Evolutionary conservation across 352 stramenopile genomes (phyloP), one percentile per base, ranked within the genome.

Genomic region (Thalassiosira hispida): DNA sequence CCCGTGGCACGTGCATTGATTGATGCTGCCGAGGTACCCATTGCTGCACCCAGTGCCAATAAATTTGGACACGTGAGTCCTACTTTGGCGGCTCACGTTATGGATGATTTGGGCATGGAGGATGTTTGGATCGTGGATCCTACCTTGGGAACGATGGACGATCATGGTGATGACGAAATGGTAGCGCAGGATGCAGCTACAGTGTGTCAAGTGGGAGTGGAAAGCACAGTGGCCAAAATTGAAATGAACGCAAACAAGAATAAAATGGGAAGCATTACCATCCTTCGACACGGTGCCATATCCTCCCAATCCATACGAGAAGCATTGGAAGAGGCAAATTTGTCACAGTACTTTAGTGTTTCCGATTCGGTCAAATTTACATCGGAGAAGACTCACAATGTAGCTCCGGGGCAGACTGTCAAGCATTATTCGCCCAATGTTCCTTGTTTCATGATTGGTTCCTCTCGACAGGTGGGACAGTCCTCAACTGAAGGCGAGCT

Each of bases 11-110:
- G 95, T 66, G 84, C 88, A 46, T 81, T 99, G 40, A 92, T 99
- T 27, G 83, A 85, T 23, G 90, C 86, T 33, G 95, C 96, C 2
- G 75, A 94, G 23, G 92, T 99, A 31, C 98, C 98, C 0, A 96
- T 99, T 18, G 97, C 97, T 3, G 98, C 97, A 23, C 98, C 98
- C 0, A 98, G 94, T 83, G 98, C 98, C 8, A 99, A 99, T 81
- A 94, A 97, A 62, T 99, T 99, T 85, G 97, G 97, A 11, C 97
- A 99, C 75, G 97, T 99, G 38, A 98, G 95, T 35, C 97, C 98
- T 2, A 99, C 98, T 7, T 91, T 89, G 6, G 96, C 97, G 2
- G 75, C 94, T 52, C 97, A 99, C 83, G 98, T 99, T 0, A 94
- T 98, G 86, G 93, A 98, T 85, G 98, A 99, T 84, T 88, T 99